Base-by-base conservation (phyloP, 805 yeast genomes). In the Candida peoriensis region DNA sequence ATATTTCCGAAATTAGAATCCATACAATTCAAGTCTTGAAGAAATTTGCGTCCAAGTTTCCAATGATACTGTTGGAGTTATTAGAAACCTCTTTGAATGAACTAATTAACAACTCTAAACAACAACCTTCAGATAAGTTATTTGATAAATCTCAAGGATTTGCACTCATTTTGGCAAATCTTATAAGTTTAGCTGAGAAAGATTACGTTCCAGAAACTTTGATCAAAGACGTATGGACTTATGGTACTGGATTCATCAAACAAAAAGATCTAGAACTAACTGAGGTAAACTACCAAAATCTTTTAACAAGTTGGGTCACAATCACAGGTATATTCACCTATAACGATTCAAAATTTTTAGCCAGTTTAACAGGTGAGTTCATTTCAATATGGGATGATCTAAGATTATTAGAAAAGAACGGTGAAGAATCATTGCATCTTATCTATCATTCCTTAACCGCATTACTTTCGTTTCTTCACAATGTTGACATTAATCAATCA, bases 351-450 rank as follows among this genome's bases (percentile, higher is more conserved):
- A 59, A 64, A 17, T 72, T 74, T 37, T 61, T 83, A 24, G 61
- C 67, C 33, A 63, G 75, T 37, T 80, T 79, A 43, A 59, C 70
- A 11, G 68, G 77, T 3, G 86, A 79, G 44, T 63, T 83, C 32
- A 55, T 82, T 30, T 54, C 66, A 8, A 62, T 81, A 37, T 83
- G 89, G 89, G 77, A 77, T 41, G 68, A 72, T 28, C 61, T 79
- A 7, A 62, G 73, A 3, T 66, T 70, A 35, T 66, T 70, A 11
- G 61, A 70, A 12, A 49, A 57, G 4, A 52, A 51, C 20, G 59
- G 55, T 18, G 59, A 58, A 13, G 60, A 64, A 54, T 67, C 57
- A 35, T 56, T 64, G 33, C 78, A 76, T 43, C 66, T 78, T 6
- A 68, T 81, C 40, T 67, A 74, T 41, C 73, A 74, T 41, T 72